These are phyloP conservation scores for Trichosphaerium sp. DNA, from an alignment of 78 protist species.

Conservation along the genomic window DNA sequence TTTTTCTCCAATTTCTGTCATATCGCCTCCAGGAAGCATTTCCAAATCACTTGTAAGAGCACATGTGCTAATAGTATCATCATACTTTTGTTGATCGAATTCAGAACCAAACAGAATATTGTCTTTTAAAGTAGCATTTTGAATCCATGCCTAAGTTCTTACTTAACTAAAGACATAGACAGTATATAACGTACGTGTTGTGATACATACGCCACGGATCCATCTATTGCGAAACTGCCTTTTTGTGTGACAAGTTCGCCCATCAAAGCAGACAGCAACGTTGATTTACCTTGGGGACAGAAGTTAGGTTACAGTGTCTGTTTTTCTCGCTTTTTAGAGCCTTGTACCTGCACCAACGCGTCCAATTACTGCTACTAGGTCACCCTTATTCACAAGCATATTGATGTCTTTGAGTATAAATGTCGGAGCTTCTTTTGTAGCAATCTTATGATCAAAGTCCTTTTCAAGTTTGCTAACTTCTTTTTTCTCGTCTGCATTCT, in stretches of 20 bases:
- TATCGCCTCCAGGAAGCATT: constrained; percentile 66
- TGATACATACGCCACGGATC: constrained; percentile 62
- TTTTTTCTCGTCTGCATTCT: no score
- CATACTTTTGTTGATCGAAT: constrained; percentile 31
- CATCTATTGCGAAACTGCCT: constrained; percentile 13
- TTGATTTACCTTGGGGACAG: constrained; percentile 56
- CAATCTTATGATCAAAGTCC: no score
- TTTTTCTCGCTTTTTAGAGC: no score
- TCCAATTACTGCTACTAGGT: constrained; percentile 25
- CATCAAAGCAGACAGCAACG: constrained; percentile 57
- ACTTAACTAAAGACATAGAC: constrained; percentile 50
- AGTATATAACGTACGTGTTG: constrained; percentile 87
- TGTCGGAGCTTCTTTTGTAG: no score
- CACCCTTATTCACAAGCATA: neutral
- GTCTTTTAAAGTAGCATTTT: constrained; percentile 64
- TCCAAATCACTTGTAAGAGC: constrained; percentile 66
- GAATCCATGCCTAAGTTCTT: constrained; percentile 76
- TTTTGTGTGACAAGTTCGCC: no score
- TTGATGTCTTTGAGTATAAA: neutral
- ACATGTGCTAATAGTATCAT: constrained; percentile 50
- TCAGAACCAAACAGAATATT: constrained; percentile 72
- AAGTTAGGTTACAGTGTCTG: no score
- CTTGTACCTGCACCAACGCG: constrained; percentile 63
- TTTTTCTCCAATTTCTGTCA: constrained; percentile 84
- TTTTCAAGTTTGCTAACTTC: no score